These are phyloP conservation scores for Podila clonocystis DNA, from an alignment of 192 early-diverging fungal genomes.

Conservation along the genomic window DNA sequence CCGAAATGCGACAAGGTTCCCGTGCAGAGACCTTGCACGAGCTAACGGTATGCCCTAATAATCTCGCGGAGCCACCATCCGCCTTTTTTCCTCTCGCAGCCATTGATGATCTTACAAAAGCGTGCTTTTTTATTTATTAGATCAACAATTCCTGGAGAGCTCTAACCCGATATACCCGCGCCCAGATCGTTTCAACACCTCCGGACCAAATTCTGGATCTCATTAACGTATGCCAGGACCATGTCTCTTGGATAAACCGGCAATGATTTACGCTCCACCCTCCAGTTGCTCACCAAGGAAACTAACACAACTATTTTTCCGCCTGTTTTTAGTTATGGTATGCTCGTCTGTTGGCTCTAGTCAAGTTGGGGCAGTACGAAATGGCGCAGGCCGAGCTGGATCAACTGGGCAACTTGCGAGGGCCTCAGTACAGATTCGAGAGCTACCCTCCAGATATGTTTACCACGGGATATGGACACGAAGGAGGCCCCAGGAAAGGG, in stretches of 20 bases:
- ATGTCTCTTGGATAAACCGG: background rate
- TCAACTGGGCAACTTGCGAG: conserved; percentile 57
- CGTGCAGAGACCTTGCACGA: conserved; percentile 48
- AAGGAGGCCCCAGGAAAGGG: conserved; percentile 25
- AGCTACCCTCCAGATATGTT: conserved; percentile 46
- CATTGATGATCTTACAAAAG: background rate
- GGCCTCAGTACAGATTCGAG: conserved; percentile 55
- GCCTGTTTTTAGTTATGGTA: conserved; percentile 56
- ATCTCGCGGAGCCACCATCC: background rate
- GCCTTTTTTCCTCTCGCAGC: background rate
- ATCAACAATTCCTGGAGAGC: conserved; percentile 62
- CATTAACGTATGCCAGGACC: conserved; percentile 51
- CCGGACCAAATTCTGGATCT: conserved; percentile 46
- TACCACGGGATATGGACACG: background rate
- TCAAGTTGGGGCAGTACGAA: conserved; percentile 56
- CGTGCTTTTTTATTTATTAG: conserved; percentile 5
- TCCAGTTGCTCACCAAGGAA: background rate
- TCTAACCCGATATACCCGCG: conserved; percentile 55
- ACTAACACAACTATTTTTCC: background rate
- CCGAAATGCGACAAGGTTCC: conserved; percentile 44
- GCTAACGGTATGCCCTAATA: conserved; percentile 29
- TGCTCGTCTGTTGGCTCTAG: conserved; percentile 56
- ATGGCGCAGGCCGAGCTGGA: conserved; percentile 64
- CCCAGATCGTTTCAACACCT: conserved; percentile 52
- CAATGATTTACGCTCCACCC: no score